Evolutionary conservation across 768 basidiomycete genomes (phyloP), one percentile per base, ranked within the genome.

Genomic region (Podaxis sp.): DNA sequence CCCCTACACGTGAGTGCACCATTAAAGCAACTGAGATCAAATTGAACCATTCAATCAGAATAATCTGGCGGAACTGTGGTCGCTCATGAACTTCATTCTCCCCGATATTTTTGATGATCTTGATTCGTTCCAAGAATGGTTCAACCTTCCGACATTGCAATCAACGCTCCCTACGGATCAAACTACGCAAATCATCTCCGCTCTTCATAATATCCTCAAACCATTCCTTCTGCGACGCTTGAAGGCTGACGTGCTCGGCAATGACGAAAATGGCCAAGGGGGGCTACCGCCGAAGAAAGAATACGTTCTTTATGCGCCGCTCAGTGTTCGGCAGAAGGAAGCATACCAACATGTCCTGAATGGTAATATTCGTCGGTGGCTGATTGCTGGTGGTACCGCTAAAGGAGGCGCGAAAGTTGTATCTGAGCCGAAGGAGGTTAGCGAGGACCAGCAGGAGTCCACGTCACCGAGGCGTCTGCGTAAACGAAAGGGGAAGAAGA

Each of bases 61-160:
- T 75, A 99, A 98, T 70, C 82, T 99, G 2, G 84, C 89, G 4
- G 97, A 99, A 72, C 79, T 99, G 2, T 99, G 95, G 96, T 89
- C 93, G 2, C 78, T 99, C 17, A 86, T 99, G 36, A 97, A 97
- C 72, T 99, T 98, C 69, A 92, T 99, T 63, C 82, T 99, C 4
- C 97, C 97, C 0, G 90, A 95, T 67, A 88, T 99, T 58, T 98
- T 99, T 72, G 85, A 88, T 63, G 93, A 98, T 68, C 79, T 96
- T 22, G 88, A 93, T 59, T 82, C 89, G 3, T 97, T 97, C 79
- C 93, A 96, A 74, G 86, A 94, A 70, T 95, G 93, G 95, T 92
- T 93, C 70, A 88, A 89, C 70, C 80, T 93, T 26, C 87, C 89
- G 15, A 80, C 84, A 11, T 79, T 90, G 63, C 82, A 87, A 65